Percentiles rank a stretch among this genome's conserved stretches.
Evolutionary conservation across 1,284 basidiomycete genomes (phyloP).

Genomic region (Gastroboletus turbinatus): DNA sequence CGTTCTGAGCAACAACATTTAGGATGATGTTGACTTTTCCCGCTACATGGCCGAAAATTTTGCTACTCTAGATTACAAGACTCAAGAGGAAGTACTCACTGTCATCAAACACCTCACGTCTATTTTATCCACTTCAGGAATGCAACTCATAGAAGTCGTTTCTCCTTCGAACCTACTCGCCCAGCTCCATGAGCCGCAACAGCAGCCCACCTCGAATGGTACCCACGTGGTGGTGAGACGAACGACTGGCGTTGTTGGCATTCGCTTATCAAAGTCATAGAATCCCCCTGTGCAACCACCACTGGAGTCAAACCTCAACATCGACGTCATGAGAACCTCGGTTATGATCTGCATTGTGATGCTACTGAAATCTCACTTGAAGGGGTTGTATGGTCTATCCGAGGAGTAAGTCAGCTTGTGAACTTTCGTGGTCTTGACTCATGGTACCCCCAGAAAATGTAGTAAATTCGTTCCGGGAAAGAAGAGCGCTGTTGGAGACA

Average conservation of each 20-base stretch:
- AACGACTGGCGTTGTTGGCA: not conserved
- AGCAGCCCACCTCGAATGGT: constrained; percentile 14
- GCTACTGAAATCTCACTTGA: constrained; percentile 82
- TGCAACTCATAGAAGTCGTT: constrained; percentile 70
- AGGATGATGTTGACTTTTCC: constrained; percentile 81
- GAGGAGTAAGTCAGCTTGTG: constrained; percentile 66
- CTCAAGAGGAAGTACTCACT: constrained; percentile 87
- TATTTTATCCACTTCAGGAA: constrained; percentile 82
- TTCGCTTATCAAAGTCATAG: constrained; percentile 12
- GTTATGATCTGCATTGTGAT: constrained; percentile 80
- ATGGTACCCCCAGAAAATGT: constrained; percentile 66
- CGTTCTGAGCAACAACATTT: constrained; percentile 3
- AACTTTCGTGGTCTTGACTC: constrained; percentile 9
- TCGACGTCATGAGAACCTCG: constrained; percentile 59
- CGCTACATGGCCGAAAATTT: constrained; percentile 96
- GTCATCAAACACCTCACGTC: constrained; percentile 82
- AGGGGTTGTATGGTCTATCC: constrained; percentile 76
- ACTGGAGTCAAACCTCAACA: constrained; percentile 25
- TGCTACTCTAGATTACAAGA: constrained; percentile 89
- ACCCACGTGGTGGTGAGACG: constrained; percentile 9
- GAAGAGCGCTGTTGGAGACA: constrained; percentile 84
- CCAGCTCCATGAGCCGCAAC: constrained; percentile 48
- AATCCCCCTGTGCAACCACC: constrained; percentile 2
- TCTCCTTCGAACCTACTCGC: constrained; percentile 68
- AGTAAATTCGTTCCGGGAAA: constrained; percentile 81